Evolutionary conservation across 768 basidiomycete species (phyloP), one percentile per base, ranked within the genome.

Genomic region (Mycena haematopus): DNA sequence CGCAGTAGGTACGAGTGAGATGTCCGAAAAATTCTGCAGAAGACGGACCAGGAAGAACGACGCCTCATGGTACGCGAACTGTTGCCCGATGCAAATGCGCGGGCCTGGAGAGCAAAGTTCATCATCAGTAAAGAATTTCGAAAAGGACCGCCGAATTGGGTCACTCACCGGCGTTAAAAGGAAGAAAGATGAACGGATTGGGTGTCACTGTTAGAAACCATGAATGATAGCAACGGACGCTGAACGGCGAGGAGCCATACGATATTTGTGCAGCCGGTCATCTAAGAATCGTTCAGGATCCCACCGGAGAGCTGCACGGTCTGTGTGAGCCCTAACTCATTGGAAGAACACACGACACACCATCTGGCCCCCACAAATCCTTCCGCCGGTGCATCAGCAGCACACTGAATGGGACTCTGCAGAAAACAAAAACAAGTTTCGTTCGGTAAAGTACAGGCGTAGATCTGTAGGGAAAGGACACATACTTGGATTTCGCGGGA

Each of bases 241-340:
- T 24, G 40, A 19, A 1, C n/a, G 44, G n/a, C n/a, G 22, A 8
- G 10, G 44, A 78, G 29, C 4, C 0, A 76, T 80, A 62, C 86
- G 68, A 65, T 88, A 86, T 66, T 83, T 86, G 3, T 79, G 76
- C 25, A 86, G 59, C 2, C 88, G 80, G 27, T 83, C 82, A 64
- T 90, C 88, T 42, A 90, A 71, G 80, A 88, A 90, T 1, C 88
- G 79, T 63, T 88, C 84, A 0, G 89, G 89, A 69, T 90, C 88
- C 67, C 90, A 91, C 60, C 73, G 15, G 3, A 24, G 14, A n/a
- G 60, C 60, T 61, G 31, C 64, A 9, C 79, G 69, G 17, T 84
- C 2, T 17, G 17, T 36, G 35, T 54, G 21, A 15, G 19, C 17
- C 5, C 7, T 19, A 27, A 44, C 8, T 27, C 10, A 1, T 44